Evolutionary conservation across 2,329 filamentous ascomycete genomes (phyloP), one percentile per base, ranked within the genome.

Genomic region (Ceratocystis papillata): DNA sequence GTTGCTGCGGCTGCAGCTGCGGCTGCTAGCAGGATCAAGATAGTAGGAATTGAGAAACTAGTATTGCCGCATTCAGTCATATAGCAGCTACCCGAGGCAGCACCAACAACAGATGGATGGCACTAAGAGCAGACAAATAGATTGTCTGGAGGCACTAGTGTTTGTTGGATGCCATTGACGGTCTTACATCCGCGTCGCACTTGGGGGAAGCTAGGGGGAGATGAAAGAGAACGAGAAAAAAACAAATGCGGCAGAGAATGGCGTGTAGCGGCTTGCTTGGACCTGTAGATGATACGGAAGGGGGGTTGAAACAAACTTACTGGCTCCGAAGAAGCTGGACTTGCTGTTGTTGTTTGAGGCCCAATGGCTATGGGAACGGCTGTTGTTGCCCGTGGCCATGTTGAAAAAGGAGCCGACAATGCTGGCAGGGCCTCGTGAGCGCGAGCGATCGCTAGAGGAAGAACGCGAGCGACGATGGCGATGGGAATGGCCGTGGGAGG

Each of bases 351-450:
- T 73, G 79, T 78, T 75, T 61, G 73, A 72, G 25, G 76, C 76
- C 68, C 82, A 81, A 72, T 82, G 77, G 69, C 75, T 78, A 30
- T 33, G 25, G 63, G 76, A 76, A 55, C 77, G 75, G 69, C 75
- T 78, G 67, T 72, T 72, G 69, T 78, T 78, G 64, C 72, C 72
- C 68, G 78, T 78, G 65, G 77, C 77, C 59, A 79, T 71, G 55
- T 78, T 75, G 67, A 76, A 73, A 61, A 75, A 69, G 30, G 74
- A 74, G 64, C 74, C 77, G 63, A 71, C 72, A 7, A 67, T 22
- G 15, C 61, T 55, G n/a, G 65, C 61, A 22, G 65, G 65, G 20
- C 61, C 65, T 8, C 65, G 65, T 20, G 65, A 67, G 48, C 62
- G 48, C 3, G 62, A 60, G 20, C 61, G 55, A n/a, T 59, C 62